Evolutionary conservation across 345 rosid genomes (phyloP).

Genomic region (Salix purpurea): DNA sequence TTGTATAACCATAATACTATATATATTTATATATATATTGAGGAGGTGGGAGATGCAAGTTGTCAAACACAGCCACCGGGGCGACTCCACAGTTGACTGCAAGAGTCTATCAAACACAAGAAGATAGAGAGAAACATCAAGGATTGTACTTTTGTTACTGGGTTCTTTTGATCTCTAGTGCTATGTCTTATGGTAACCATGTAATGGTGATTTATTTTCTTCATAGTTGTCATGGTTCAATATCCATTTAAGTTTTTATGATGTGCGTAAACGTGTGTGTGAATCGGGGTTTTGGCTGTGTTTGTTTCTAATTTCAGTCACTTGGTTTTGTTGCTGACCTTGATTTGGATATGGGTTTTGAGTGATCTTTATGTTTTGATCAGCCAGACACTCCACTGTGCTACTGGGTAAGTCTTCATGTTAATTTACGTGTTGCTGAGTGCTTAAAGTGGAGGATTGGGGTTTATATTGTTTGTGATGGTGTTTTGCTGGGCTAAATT

Average conservation of each 20-base stretch:
- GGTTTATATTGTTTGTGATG: background rate
- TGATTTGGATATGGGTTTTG: background rate
- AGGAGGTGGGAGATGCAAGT: too few relatives aligned
- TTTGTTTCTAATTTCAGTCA: background rate
- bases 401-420: background rate
- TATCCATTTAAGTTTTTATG: background rate
- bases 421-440: background rate
- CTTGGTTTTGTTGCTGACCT: background rate
- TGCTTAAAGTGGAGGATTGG: background rate
- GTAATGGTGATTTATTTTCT: background rate
- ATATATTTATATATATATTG: background rate
- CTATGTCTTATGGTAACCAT: too few relatives aligned
- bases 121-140: too few relatives aligned
- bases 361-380: background rate
- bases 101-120: too few relatives aligned
- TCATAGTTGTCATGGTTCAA: background rate
- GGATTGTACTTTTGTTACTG: too few relatives aligned
- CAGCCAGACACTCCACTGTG: background rate
- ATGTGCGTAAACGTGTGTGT: too few relatives aligned
- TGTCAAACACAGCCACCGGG: too few relatives aligned
- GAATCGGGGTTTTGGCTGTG: background rate
- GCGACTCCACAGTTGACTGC: too few relatives aligned
- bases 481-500: background rate
- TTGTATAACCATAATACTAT: background rate
- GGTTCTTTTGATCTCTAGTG: too few relatives aligned